These are phyloP conservation scores for Guillardia theta DNA, from an alignment of 78 protist species.

Conservation along the genomic window DNA sequence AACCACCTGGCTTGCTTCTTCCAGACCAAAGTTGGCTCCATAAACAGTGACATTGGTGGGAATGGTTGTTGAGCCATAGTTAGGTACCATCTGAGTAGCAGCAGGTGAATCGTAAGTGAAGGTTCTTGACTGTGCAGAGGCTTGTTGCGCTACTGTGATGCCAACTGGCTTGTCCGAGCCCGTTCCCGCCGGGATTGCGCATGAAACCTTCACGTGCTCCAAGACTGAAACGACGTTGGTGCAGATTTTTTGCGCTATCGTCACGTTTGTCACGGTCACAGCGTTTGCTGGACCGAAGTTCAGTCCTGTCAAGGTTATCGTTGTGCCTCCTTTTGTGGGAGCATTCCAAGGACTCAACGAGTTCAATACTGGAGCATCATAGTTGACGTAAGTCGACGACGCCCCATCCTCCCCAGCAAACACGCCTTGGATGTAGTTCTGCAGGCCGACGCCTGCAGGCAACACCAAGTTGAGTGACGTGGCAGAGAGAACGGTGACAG, in stretches of 20 bases:
- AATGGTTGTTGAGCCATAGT: neutral
- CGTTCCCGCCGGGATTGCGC: neutral
- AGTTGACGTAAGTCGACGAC: neutral
- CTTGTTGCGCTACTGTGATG: neutral
- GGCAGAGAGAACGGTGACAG: neutral
- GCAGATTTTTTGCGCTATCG: neutral
- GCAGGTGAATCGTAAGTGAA: neutral
- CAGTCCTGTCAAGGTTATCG: neutral
- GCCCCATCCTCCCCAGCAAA: neutral
- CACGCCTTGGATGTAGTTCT: neutral
- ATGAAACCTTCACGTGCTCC: neutral
- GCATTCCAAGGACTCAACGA: neutral
- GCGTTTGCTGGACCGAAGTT: neutral
- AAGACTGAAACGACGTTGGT: neutral
- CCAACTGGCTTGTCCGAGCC: neutral
- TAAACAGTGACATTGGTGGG: neutral
- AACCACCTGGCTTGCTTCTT: neutral
- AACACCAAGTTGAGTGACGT: neutral
- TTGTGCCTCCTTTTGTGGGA: neutral
- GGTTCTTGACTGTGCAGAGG: neutral
- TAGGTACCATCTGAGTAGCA: neutral
- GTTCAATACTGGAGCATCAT: neutral
- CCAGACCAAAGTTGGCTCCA: neutral
- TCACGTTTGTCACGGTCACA: neutral
- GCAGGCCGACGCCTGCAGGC: neutral